Evolutionary conservation across 2,329 filamentous ascomycete genomes (phyloP).

Genomic region (Xylaria sp.): DNA sequence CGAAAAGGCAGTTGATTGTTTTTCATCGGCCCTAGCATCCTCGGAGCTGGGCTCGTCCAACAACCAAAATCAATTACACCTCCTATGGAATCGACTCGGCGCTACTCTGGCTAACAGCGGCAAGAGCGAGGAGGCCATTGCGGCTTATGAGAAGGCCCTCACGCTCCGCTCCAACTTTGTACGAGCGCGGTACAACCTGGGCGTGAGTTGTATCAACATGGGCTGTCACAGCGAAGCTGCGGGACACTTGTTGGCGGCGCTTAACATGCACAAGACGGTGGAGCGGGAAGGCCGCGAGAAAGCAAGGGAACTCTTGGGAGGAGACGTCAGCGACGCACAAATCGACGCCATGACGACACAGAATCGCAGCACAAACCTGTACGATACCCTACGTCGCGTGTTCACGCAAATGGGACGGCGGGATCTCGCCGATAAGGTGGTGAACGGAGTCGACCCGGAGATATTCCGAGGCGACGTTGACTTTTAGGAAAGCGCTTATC

Average conservation of each 20-base stretch:
- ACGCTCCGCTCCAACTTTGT: conserved; percentile 95
- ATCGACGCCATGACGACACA: conserved; percentile 90
- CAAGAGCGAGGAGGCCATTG: conserved; percentile 93
- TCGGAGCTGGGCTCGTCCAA: conserved; percentile 87
- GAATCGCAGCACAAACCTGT: conserved; percentile 96
- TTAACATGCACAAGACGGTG: conserved; percentile 95
- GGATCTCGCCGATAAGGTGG: conserved; percentile 88
- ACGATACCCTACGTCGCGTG: conserved; percentile 93
- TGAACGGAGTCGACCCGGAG: conserved; percentile 90
- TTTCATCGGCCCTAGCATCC: conserved; percentile 87
- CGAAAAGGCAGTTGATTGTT: conserved; percentile 98
- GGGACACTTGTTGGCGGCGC: conserved; percentile 87
- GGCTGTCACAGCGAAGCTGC: conserved; percentile 94
- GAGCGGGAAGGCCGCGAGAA: conserved; percentile 85
- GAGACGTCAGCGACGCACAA: conserved; percentile 69
- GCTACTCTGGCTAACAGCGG: conserved; percentile 96
- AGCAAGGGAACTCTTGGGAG: conserved; percentile 82
- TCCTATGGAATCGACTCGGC: conserved; percentile 96
- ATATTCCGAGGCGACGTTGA: conserved; percentile 91
- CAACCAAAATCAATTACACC: conserved; percentile 84
- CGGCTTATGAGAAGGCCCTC: conserved; percentile 93
- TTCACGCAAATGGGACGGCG: conserved; percentile 94
- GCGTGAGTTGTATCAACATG: conserved; percentile 97
- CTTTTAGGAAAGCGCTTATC: conserved; percentile 60
- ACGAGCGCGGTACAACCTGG: conserved; percentile 94